Base-by-base conservation (phyloP, 805 yeast genomes). In the Monosporozyma unispora region DNA sequence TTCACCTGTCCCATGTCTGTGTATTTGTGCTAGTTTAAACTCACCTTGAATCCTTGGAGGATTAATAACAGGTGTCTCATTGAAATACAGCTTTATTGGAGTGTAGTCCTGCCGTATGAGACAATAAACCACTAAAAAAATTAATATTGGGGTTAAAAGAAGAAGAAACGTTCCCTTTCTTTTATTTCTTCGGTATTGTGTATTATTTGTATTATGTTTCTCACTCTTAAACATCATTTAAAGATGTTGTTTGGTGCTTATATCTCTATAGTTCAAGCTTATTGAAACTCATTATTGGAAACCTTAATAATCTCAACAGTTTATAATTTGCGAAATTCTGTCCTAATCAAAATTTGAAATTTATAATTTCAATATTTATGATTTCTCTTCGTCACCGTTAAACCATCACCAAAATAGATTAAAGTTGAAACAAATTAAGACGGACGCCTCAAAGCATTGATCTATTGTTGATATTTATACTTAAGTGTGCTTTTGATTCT, bases 1-100 rank as follows among this genome's bases (percentile, higher is more conserved):
- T 8, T 45, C 37, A 3, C 60, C 62, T 1, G 52, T 53, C 5
- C 64, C 62, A 53, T 59, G 66, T 27, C 60, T 47, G 46, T 64
- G 57, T 5, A 60, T 50, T 9, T 56, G 57, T 44, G 51, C 50
- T 31, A 63, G 42, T 39, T 49, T 52, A 33, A 63, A 62, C 16
- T 14, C 25, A 12, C 46, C 46, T 11, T n/a, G 18, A 3, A 21
- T 10, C 8, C 11, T 21, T 6, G 31, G 35, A 29, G 19, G 39
- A 6, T 9, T 1, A 21, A 31, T 31, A 21, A 21, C 21, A 14
- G 35, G 46, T 11, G 27, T 43, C 10, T 19, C 23, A 29, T 28
- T 29, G 28, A 9, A 18, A 28, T 43, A 43, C 11, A 12, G 16
- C 31, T 41, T 23, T 25, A 25, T 25, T n/a, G 19, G 10, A 23